Conservation (phyloP, 1,284 basidiomycete species). For the Melampsora larici-populina region DNA sequence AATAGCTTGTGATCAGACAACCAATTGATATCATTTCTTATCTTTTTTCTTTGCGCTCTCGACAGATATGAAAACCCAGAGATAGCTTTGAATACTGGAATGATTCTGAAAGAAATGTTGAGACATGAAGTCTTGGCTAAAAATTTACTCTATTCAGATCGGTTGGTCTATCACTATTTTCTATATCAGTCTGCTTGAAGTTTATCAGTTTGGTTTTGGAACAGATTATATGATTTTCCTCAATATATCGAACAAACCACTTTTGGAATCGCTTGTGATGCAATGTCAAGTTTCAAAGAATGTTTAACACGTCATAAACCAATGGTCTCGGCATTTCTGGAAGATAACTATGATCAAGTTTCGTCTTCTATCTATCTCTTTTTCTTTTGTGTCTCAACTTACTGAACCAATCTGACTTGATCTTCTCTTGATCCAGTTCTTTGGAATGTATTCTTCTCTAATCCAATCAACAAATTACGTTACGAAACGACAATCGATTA, state of each 20-base stretch:
- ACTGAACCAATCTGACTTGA: background rate
- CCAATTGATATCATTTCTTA: background rate
- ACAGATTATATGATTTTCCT: constrained; percentile 94
- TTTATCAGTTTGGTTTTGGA: too few species aligned
- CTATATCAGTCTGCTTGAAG: background rate
- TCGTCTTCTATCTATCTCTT: constrained; percentile 48
- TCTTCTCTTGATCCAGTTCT: constrained; percentile 65
- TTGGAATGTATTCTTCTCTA: constrained; percentile 88
- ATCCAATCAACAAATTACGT: too few species aligned
- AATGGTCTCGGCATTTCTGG: constrained; percentile 93
- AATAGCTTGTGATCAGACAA: background rate
- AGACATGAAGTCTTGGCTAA: constrained; percentile 86
- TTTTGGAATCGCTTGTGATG: constrained; percentile 96
- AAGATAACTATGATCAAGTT: constrained; percentile 91
- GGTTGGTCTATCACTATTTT: constrained; percentile 59
- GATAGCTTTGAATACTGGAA: constrained; percentile 92
- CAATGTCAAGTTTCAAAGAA: constrained; percentile 87
- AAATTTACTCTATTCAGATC: constrained; percentile 84
- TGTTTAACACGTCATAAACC: constrained; percentile 83
- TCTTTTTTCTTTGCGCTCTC: background rate
- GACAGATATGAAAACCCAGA: constrained; percentile 82
- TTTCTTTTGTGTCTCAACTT: background rate
- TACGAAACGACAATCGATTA: constrained; percentile 98
- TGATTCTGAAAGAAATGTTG: constrained; percentile 96
- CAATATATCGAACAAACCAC: constrained; percentile 96